Percentiles rank a stretch among this genome's conserved stretches.
Conservation (phyloP, 2,329 filamentous ascomycete genomes). For the Aspergillus sp. region DNA sequence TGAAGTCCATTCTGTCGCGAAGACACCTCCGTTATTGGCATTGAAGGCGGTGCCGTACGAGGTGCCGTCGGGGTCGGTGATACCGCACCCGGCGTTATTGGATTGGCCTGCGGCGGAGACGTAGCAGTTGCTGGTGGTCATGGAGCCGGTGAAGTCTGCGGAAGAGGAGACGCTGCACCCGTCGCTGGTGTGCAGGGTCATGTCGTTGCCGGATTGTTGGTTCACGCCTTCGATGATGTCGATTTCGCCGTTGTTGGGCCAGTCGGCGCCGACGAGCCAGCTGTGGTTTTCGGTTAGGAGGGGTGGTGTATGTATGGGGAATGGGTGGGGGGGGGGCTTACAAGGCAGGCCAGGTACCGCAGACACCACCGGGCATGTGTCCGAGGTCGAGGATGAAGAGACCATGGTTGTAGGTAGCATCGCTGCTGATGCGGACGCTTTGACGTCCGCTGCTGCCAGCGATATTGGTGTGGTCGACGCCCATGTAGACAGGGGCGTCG, state of each 20-base stretch:
- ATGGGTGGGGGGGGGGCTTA: constrained; percentile 38
- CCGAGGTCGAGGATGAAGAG: constrained; percentile 71
- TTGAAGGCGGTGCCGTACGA: constrained; percentile 74
- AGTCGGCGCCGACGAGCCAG: constrained; percentile 65
- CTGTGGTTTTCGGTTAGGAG: constrained; percentile 23
- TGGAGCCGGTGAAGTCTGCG: constrained; percentile 48
- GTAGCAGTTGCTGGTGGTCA: constrained; percentile 61
- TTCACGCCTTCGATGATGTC: constrained; percentile 82
- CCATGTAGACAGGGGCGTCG: constrained; percentile 62
- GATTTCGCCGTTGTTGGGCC: constrained; percentile 73
- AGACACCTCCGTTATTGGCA: constrained; percentile 66
- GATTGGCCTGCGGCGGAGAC: constrained; percentile 47
- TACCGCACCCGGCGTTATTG: constrained; percentile 61
- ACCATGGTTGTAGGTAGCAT: constrained; percentile 63
- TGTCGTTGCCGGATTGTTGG: constrained; percentile 57
- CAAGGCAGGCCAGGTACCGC: constrained; percentile 73
- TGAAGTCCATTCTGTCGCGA: constrained; percentile 75
- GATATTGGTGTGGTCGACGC: constrained; percentile 64
- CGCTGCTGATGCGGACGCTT: constrained; percentile 71
- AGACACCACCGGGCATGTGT: constrained; percentile 72
- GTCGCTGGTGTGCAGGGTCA: constrained; percentile 68
- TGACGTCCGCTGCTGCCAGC: constrained; percentile 62
- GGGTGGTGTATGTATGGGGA: not conserved
- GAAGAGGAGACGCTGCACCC: constrained; percentile 61
- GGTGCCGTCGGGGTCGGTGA: constrained; percentile 50